phyloP scores from a whole-genome alignment of 2,329 filamentous ascomycete genomes.

The Iodosphaeria phyllophila region DNA sequence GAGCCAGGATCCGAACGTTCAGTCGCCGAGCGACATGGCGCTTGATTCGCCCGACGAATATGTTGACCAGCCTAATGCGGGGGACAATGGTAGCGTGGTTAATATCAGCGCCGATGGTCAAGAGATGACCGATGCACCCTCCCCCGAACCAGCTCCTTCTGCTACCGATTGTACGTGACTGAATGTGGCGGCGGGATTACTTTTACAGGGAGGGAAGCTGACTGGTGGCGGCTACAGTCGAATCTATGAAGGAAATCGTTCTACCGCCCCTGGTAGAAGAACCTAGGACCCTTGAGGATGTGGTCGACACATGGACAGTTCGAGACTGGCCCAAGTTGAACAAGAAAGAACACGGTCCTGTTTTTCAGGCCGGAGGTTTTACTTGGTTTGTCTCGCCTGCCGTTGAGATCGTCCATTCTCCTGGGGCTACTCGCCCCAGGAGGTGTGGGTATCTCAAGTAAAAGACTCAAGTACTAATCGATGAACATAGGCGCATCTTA shows the following conservation, averaged over 20 bases:
- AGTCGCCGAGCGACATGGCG: constrained; percentile 37
- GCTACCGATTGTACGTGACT: constrained; percentile 32
- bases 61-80: constrained; percentile 23
- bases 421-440: background rate
- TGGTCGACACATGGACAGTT: constrained; percentile 71
- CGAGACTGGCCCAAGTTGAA: constrained; percentile 59
- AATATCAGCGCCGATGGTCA: constrained; percentile 35
- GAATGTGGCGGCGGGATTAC: constrained; percentile 2
- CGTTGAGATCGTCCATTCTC: background rate
- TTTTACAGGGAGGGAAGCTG: constrained; percentile 9
- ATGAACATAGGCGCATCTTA: constrained; percentile 69
- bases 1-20: constrained; percentile 30
- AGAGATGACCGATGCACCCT: constrained; percentile 27
- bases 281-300: constrained; percentile 61
- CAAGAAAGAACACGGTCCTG: constrained; percentile 72
- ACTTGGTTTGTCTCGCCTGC: constrained; percentile 48
- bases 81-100: constrained; percentile 31
- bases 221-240: constrained; percentile 35
- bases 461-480: background rate
- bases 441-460: constrained; percentile 8
- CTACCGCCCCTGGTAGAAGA: constrained; percentile 57
- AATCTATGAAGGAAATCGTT: constrained; percentile 69
- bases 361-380: constrained; percentile 70
- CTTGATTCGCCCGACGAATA: constrained; percentile 36
- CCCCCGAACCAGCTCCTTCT: constrained; percentile 26